Percentiles rank a stretch among this genome's conserved stretches.
Evolutionary conservation across 2,329 filamentous ascomycete genomes (phyloP).

Genomic region (Venturia nashicola): DNA sequence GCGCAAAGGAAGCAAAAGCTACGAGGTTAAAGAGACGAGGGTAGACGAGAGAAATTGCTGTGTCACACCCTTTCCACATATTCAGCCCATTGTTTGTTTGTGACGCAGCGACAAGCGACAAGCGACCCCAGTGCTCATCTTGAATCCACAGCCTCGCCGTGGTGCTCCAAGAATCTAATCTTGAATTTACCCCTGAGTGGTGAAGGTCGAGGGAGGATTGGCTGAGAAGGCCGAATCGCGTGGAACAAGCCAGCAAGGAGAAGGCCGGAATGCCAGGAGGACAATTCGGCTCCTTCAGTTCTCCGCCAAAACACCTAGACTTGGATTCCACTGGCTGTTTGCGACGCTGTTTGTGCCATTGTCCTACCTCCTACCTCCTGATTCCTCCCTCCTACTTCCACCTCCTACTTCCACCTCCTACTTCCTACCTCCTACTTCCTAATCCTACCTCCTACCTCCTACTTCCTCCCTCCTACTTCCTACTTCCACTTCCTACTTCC

Average conservation of each 20-base stretch:
- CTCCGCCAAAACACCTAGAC: not conserved
- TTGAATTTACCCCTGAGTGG: not conserved
- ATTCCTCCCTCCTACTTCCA: too few species aligned
- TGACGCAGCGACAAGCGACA: not conserved
- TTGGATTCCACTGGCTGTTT: not conserved
- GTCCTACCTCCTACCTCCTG: too few species aligned
- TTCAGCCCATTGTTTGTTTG: not conserved
- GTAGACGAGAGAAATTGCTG: not conserved
- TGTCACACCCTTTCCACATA: not conserved
- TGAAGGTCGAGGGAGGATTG: not conserved
- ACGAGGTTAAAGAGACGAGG: not conserved
- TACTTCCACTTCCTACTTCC: too few species aligned
- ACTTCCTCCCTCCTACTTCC: too few species aligned
- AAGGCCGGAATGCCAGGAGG: not conserved
- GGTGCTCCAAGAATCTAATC: not conserved
- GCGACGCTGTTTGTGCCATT: not conserved
- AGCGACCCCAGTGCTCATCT: not conserved
- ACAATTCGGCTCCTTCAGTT: too few species aligned
- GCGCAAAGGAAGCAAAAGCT: not conserved
- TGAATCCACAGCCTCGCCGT: not conserved
- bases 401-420: too few species aligned
- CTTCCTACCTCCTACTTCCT: too few species aligned
- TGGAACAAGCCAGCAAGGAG: not conserved
- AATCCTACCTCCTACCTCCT: too few species aligned
- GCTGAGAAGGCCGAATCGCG: not conserved